These are phyloP conservation scores for Penicillium flavigenum DNA, from an alignment of 495 filamentous ascomycete genomes.

Conservation along the genomic window DNA sequence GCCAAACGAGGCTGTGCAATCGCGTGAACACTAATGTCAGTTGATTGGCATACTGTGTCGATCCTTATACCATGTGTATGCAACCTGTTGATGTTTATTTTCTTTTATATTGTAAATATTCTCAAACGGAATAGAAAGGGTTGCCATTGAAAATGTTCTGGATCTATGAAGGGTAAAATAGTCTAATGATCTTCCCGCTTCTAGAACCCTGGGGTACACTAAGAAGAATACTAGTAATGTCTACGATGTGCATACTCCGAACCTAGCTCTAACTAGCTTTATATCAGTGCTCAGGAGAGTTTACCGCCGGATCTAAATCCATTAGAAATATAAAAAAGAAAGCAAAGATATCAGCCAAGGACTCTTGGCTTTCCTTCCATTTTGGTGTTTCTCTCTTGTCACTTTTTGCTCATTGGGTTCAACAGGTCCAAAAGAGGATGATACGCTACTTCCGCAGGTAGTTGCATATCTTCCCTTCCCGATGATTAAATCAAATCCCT, in stretches of 20 bases:
- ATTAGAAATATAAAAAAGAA: not conserved
- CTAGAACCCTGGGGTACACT: not conserved
- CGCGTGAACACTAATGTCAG: constrained; percentile 3
- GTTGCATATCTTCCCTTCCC: not conserved
- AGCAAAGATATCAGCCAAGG: not conserved
- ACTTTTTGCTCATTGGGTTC: not conserved
- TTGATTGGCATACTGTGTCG: constrained; percentile 1
- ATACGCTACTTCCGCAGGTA: not conserved
- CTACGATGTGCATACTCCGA: not conserved
- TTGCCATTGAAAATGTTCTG: not conserved
- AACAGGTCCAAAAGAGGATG: not conserved
- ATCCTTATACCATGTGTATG: not conserved
- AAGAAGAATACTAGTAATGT: not conserved
- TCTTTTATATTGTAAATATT: not conserved
- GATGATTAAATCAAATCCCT: not conserved
- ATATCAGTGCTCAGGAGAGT: not conserved
- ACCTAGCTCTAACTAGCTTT: not conserved
- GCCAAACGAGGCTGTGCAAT: constrained; percentile 16
- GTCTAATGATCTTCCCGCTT: not conserved
- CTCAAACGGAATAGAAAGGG: not conserved
- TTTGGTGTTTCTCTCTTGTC: not conserved
- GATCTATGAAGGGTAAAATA: not conserved
- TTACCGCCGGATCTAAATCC: not conserved
- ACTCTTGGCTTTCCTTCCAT: not conserved
- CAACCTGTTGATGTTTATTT: not conserved